Base-by-base conservation (phyloP, 805 yeast genomes). In the Candida methanosorbosa region DNA sequence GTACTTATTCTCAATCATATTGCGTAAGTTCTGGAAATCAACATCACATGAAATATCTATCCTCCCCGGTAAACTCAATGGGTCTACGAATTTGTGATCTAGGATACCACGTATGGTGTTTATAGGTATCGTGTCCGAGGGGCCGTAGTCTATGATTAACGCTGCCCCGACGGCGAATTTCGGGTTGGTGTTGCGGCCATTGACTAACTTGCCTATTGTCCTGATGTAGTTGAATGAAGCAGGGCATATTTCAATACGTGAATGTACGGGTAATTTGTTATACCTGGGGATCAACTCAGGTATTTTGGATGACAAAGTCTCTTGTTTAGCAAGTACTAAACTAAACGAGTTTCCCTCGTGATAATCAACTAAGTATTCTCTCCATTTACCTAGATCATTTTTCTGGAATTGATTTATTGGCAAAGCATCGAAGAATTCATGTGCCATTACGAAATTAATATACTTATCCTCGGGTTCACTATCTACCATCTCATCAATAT, bases 361-460 rank as follows among this genome's bases (percentile, higher is more conserved):
- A 39, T 50, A 71, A 52, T 81, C 90, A 22, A 85, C 92, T 27
- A 81, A 44, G 18, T 72, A 63, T 50, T 85, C 95, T 43, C 88
- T 63, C 95, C 95, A 85, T n/a, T n/a, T n/a, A 0, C 90, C 90
- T 13, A 74, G 56, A 14, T 64, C 62, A 0, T 80, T 75, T 41
- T 68, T 70, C 35, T 69, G 66, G 49, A 81, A 84, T 42, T 78
- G 71, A 42, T 79, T 76, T 18, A 85, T 76, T 0, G 95, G 94
- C 37, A 85, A 60, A 0, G 95, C 94, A 56, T 85, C 95, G 50
- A 80, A 85, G 48, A 85, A 85, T 54, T 85, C 95, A 51, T 85
- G 95, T 0, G 94, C 92, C 35, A 85, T 52, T 5, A 82, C 64
- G 50, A 73, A 84, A 39, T 81, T 80, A 29, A 83, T 50, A 26